Percentiles rank a stretch among this genome's conserved stretches.
Evolutionary conservation across 2,329 filamentous ascomycete species (phyloP).

Genomic region (Teratosphaeria nubilosa): DNA sequence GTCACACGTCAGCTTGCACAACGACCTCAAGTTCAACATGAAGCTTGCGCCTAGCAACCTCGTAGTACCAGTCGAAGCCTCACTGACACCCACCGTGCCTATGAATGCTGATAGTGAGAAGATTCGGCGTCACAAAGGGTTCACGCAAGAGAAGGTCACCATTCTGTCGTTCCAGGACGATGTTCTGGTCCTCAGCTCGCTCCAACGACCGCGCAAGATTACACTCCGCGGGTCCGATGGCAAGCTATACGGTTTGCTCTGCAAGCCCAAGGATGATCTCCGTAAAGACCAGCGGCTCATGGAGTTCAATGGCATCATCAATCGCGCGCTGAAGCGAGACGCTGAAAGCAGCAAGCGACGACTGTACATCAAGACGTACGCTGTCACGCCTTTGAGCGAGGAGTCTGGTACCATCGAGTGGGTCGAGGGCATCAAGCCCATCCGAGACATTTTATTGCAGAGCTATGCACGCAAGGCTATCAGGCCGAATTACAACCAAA

Average conservation of each 20-base stretch:
- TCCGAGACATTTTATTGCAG: constrained; percentile 78
- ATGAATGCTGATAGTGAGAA: constrained; percentile 57
- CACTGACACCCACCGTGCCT: constrained; percentile 73
- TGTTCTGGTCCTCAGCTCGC: constrained; percentile 77
- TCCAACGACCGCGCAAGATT: constrained; percentile 85
- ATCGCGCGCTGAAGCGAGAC: constrained; percentile 82
- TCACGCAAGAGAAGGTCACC: constrained; percentile 75
- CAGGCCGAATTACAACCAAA: constrained; percentile 53
- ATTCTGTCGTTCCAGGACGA: constrained; percentile 76
- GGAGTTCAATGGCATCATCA: constrained; percentile 99
- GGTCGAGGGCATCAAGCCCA: constrained; percentile 90
- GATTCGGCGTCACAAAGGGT: constrained; percentile 66
- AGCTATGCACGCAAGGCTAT: constrained; percentile 70
- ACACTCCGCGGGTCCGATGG: constrained; percentile 84
- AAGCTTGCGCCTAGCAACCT: constrained; percentile 71
- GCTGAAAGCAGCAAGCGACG: constrained; percentile 82
- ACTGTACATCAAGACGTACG: constrained; percentile 93
- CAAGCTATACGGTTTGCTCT: constrained; percentile 75
- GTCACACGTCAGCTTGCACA: constrained; percentile 62
- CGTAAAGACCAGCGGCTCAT: constrained; percentile 96
- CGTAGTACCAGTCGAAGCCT: constrained; percentile 80
- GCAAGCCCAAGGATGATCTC: constrained; percentile 96
- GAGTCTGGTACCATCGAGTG: constrained; percentile 97
- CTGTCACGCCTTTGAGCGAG: constrained; percentile 91
- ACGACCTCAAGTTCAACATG: constrained; percentile 73